Evolutionary conservation across 495 filamentous ascomycete genomes (phyloP).

Genomic region (Trichocladium antarcticum): DNA sequence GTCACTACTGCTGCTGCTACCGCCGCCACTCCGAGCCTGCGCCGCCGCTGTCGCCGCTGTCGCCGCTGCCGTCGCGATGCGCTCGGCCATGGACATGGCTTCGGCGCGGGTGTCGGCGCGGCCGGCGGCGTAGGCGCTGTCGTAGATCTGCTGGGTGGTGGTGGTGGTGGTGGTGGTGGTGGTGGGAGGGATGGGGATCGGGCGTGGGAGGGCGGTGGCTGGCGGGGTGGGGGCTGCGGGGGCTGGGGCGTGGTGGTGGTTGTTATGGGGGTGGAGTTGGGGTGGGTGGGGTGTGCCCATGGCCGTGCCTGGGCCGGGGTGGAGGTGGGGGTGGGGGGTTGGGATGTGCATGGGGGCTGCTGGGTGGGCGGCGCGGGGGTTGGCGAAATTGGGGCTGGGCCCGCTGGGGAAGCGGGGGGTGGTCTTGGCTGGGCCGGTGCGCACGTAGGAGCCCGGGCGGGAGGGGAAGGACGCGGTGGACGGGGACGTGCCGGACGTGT

Average conservation of each 20-base stretch:
- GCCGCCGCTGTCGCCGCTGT: not conserved
- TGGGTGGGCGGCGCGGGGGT: not conserved
- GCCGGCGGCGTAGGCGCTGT: constrained; percentile 10
- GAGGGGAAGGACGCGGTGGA: constrained; percentile 1
- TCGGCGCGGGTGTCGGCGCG: constrained; percentile 5
- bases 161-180: not conserved
- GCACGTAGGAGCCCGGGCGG: not conserved
- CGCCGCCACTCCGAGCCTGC: not conserved
- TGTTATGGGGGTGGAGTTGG: not conserved
- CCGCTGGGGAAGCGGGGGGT: not conserved
- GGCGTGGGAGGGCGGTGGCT: not conserved
- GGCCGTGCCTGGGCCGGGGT: too few species aligned
- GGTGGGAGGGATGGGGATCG: not conserved
- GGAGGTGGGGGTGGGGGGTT: not conserved
- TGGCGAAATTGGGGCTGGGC: not conserved
- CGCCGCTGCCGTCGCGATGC: constrained; percentile 2
- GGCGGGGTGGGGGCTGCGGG: not conserved
- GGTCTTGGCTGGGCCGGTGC: not conserved
- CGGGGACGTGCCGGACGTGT: not conserved
- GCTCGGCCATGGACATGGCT: constrained; percentile 5
- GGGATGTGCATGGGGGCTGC: constrained; percentile 1
- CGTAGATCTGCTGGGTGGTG: not conserved
- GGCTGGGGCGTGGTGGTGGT: not conserved
- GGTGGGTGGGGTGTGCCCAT: not conserved
- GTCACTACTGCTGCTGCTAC: too few species aligned